A percentile compares a stretch with the other conserved stretches of the same genome.
These are phyloP conservation scores for Wakefieldia striispora DNA, from an alignment of 768 basidiomycete species.

Conservation along the genomic window DNA sequence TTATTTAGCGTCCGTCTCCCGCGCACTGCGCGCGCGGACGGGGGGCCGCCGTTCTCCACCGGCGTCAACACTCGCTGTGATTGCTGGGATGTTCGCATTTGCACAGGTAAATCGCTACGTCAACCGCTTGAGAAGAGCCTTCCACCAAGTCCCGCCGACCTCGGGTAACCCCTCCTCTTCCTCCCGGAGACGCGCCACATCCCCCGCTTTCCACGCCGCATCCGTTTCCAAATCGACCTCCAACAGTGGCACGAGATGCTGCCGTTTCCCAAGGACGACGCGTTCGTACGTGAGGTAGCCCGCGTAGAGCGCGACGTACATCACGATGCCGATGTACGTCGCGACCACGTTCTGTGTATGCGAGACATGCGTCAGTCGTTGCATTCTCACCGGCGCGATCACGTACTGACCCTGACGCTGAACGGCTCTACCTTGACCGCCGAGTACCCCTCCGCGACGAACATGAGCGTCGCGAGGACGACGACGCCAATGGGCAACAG, in stretches of 20 bases:
- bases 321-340: conserved; percentile 51
- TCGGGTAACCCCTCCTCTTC: conserved; percentile 29
- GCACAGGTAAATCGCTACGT: not conserved
- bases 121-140: not conserved
- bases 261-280: conserved; percentile 23
- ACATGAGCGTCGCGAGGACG: conserved; percentile 49
- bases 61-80: too few species aligned
- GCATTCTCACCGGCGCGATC: not conserved
- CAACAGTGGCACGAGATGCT: conserved; percentile 40
- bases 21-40: too few species aligned
- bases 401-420: conserved; percentile 35
- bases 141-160: not conserved
- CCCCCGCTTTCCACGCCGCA: conserved; percentile 51
- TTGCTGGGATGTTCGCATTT: too few species aligned
- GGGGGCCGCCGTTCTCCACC: too few species aligned
- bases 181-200: conserved; percentile 36
- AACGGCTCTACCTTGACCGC: conserved; percentile 46
- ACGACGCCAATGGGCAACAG: conserved; percentile 50
- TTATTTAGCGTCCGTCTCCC: too few species aligned
- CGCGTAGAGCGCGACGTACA: conserved; percentile 45
- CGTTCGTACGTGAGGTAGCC: conserved; percentile 44
- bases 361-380: too few species aligned
- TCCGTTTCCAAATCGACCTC: conserved; percentile 53
- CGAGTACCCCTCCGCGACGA: conserved; percentile 54
- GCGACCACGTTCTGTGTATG: conserved; percentile 48